Conservation (phyloP, 768 basidiomycete genomes). For the Galerina marginata region DNA sequence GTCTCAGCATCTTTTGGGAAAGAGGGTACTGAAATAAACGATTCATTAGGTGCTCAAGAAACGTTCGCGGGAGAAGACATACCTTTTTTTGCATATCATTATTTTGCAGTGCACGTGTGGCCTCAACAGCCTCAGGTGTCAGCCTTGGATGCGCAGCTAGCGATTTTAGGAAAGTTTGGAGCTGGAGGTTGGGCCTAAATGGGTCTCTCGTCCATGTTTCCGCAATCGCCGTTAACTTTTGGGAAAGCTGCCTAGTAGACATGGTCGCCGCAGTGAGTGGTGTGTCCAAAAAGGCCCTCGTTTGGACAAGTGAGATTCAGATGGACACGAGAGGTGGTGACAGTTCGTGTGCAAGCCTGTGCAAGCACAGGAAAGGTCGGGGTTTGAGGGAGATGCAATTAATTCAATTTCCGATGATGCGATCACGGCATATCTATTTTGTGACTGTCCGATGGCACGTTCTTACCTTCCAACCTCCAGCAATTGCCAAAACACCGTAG, state of each 20-base stretch:
- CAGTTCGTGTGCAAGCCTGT: background rate
- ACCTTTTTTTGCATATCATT: conserved; percentile 68
- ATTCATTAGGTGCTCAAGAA: conserved; percentile 15
- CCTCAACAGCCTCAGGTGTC: conserved; percentile 62
- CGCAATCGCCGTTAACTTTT: conserved; percentile 61
- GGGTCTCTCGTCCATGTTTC: conserved; percentile 73
- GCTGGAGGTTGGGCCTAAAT: conserved; percentile 78
- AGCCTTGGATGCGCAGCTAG: conserved; percentile 73
- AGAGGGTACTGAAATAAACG: conserved; percentile 60
- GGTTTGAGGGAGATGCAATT: conserved; percentile 6
- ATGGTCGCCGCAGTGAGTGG: conserved; percentile 11
- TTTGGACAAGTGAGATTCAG: conserved; percentile 4
- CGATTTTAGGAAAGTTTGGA: conserved; percentile 66
- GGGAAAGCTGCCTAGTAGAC: conserved; percentile 38
- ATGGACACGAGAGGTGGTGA: conserved; percentile 3
- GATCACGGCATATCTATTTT: conserved; percentile 8
- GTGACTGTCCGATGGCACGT: background rate
- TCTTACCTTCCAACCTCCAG: background rate
- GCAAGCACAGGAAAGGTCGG: background rate
- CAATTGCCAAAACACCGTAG: too few relatives aligned
- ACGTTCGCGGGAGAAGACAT: conserved; percentile 40
- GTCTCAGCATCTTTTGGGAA: conserved; percentile 65
- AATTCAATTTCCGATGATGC: conserved; percentile 10
- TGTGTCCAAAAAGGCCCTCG: background rate
- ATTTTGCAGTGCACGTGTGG: conserved; percentile 58